A percentile compares a stretch with the other conserved stretches of the same genome.
Conservation (phyloP, 2,329 filamentous ascomycete species). For the Colletotrichum aenigma region DNA sequence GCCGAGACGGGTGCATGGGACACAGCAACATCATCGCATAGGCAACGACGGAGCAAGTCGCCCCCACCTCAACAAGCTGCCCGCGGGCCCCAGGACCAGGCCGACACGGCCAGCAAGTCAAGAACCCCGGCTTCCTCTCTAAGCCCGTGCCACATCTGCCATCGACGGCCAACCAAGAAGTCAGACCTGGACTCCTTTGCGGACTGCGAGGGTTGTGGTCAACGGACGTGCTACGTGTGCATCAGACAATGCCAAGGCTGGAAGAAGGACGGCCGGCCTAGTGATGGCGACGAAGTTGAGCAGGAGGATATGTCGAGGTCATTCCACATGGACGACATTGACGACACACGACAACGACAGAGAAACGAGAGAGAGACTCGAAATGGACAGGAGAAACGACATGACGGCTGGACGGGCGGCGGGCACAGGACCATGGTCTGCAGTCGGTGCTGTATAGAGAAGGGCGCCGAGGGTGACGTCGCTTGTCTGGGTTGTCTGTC, state of each 20-base stretch:
- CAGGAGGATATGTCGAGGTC: constrained; percentile 40
- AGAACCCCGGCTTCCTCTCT: constrained; percentile 34
- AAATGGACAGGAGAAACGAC: neutral
- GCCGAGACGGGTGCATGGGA: neutral
- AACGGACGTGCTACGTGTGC: constrained; percentile 72
- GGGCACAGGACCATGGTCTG: constrained; percentile 63
- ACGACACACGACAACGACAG: constrained; percentile 30
- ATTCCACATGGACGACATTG: constrained; percentile 56
- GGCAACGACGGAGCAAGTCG: constrained; percentile 1
- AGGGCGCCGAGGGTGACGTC: constrained; percentile 66
- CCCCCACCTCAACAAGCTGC: neutral
- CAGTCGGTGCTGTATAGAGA: constrained; percentile 72
- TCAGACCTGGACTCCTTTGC: constrained; percentile 70
- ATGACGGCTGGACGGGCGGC: constrained; percentile 39
- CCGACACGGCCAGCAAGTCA: neutral
- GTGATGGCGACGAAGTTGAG: constrained; percentile 4
- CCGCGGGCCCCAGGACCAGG: neutral
- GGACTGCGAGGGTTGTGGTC: constrained; percentile 65
- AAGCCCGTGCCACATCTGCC: constrained; percentile 70
- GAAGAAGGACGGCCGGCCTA: constrained; percentile 25
- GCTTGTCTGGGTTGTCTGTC: constrained; percentile 68
- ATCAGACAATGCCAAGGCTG: constrained; percentile 65
- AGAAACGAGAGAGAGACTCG: constrained; percentile 4
- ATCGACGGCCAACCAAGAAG: constrained; percentile 67
- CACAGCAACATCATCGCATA: neutral